A percentile compares a stretch with the other conserved stretches of the same genome.
Evolutionary conservation across 2,329 filamentous ascomycete genomes (phyloP).

Genomic region (Fusarium cyanostomum): DNA sequence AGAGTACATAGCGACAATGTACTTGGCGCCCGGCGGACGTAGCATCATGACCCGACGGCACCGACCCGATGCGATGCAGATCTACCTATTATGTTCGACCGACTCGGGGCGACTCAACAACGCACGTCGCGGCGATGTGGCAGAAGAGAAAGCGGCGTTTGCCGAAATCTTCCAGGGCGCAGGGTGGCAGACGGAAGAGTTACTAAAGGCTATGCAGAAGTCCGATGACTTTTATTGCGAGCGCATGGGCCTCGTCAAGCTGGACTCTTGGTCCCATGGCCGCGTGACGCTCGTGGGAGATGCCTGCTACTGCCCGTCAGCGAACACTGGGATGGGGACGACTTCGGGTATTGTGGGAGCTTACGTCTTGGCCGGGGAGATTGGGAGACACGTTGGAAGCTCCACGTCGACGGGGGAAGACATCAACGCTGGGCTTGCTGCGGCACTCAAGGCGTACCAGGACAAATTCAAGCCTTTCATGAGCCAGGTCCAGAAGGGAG

Average conservation of each 20-base stretch:
- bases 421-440: not conserved
- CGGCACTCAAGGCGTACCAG: constrained; percentile 4
- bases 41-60: constrained; percentile 54
- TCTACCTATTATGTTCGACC: constrained; percentile 48
- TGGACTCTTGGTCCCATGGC: constrained; percentile 55
- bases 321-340: constrained; percentile 62
- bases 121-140: constrained; percentile 44
- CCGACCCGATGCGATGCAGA: constrained; percentile 49
- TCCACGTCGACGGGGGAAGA: not conserved
- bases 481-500: constrained; percentile 9
- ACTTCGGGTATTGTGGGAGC: constrained; percentile 59
- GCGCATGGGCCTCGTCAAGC: constrained; percentile 56
- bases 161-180: constrained; percentile 52
- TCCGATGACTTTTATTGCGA: constrained; percentile 58
- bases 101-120: constrained; percentile 42
- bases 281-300: constrained; percentile 64
- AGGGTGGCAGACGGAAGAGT: constrained; percentile 53
- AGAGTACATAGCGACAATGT: constrained; percentile 50
- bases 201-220: constrained; percentile 54
- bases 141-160: constrained; percentile 52
- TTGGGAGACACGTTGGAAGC: constrained; percentile 1
- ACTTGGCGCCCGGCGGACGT: constrained; percentile 48
- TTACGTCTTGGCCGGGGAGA: constrained; percentile 66
- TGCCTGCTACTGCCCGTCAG: constrained; percentile 60
- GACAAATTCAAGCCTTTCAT: constrained; percentile 11